phyloP scores from a whole-genome alignment of 2,329 filamentous ascomycete genomes.

The Colletotrichum sp. region DNA sequence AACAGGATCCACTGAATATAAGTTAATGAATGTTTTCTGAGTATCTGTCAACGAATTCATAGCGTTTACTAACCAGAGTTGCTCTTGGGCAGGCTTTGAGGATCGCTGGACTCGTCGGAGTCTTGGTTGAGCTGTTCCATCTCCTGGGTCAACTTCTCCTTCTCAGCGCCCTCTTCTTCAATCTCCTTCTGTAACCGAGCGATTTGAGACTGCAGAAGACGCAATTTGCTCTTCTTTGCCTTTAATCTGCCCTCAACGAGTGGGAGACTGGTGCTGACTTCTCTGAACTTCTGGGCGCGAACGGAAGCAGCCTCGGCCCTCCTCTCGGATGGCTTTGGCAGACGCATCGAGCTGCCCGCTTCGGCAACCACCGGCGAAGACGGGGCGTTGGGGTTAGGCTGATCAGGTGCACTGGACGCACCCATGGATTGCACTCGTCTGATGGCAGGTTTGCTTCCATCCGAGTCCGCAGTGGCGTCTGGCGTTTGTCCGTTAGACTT shows the following conservation, averaged over 20 bases:
- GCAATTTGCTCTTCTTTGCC: conserved; percentile 53
- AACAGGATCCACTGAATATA: conserved; percentile 1
- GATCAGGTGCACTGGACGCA: conserved; percentile 21
- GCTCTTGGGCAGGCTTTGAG: conserved; percentile 10
- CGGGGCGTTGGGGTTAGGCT: conserved; percentile 24
- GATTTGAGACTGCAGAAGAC: conserved; percentile 51
- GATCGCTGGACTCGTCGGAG: conserved; percentile 2
- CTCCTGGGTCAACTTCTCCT: conserved; percentile 36
- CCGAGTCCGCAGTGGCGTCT: conserved; percentile 10
- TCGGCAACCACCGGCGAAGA: conserved; percentile 29
- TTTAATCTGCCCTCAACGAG: conserved; percentile 42
- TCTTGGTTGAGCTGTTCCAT: conserved; percentile 18
- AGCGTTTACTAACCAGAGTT: conserved; percentile 5
- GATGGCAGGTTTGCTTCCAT: conserved; percentile 15
- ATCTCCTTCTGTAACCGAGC: conserved; percentile 55
- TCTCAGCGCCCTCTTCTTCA: conserved; percentile 38
- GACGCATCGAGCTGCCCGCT: conserved; percentile 24
- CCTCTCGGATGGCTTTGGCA: conserved; percentile 29
- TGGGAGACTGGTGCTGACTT: conserved; percentile 43
- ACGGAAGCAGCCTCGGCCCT: conserved; percentile 3
- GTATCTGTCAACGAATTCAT: background rate
- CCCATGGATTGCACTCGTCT: conserved; percentile 24
- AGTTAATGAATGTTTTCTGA: background rate
- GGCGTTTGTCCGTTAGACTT: conserved; percentile 14
- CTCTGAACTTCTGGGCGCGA: conserved; percentile 34